Base-by-base conservation (phyloP, 2,329 filamentous ascomycete species). In the Didymella keratinophila region DNA sequence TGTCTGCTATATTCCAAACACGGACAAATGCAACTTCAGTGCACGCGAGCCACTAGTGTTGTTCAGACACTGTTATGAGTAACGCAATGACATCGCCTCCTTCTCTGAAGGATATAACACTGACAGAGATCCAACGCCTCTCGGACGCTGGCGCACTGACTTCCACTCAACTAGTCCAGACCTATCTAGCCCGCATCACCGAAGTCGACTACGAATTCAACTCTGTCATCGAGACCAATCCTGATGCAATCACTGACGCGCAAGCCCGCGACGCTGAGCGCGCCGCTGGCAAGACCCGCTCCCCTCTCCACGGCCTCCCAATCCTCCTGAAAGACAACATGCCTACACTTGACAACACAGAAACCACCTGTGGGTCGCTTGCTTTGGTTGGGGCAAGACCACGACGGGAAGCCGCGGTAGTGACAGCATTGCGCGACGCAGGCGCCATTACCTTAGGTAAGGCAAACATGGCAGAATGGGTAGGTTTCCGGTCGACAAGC, bases 401-500 rank as follows among this genome's bases (percentile, higher is more conserved):
- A 0, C 76, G 79, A 9, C 59, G 70, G n/a, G 87, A 89, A 64
- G 82, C 82, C n/a, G 84, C 83, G 0, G 75, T 89, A 2, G 84
- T 81, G 1, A 74, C 76, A 14, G 86, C 85, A 63, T 77, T 90
- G 12, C 79, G 86, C 52, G 76, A 81, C 39, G 83, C 83, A 2
- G 87, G 87, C 0, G 83, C 81, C 2, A 77, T 90, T 28, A 82
- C 90, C 27, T 75, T 90, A 0, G 88, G 87, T 20, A 89, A 90
- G 73, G 78, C 85, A 0, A 87, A 86, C 58, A 69, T 89, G 50
- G 84, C 81, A 2, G 82, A 89, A 66, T 89, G 86, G 85, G 83
- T 83, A 2, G 86, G 86, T 59, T 86, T 79, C 47, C 78, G 87
- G 8, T 84, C 82, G 7, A 70, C 68, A 27, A 87, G 86, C 62